Evolutionary conservation across 2,329 filamentous ascomycete species (phyloP).

Genomic region (Verticillium klebahnii): DNA sequence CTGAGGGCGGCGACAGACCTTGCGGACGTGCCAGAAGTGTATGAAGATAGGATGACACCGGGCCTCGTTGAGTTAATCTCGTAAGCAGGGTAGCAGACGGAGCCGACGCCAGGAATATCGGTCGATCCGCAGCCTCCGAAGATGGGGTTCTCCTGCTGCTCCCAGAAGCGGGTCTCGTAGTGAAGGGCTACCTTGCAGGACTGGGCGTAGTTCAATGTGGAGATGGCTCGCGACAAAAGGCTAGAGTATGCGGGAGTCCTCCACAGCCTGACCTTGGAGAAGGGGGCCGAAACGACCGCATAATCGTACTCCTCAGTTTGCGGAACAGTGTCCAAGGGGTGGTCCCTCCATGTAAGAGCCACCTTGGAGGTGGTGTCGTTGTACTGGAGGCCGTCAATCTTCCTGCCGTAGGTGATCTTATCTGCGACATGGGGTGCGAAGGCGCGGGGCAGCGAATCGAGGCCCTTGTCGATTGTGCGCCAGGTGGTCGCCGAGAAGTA

Average conservation of each 20-base stretch:
- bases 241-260: conserved; percentile 20
- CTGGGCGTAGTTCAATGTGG: conserved; percentile 29
- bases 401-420: conserved; percentile 50
- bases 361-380: conserved; percentile 46
- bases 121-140: conserved; percentile 52
- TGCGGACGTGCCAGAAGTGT: conserved; percentile 31
- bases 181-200: conserved; percentile 55
- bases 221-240: conserved; percentile 36
- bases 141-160: conserved; percentile 41
- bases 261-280: conserved; percentile 53
- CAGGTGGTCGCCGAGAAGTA: conserved; percentile 16
- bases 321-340: conserved; percentile 28
- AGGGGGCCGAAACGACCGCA: conserved; percentile 54
- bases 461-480: conserved; percentile 20
- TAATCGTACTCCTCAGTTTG: conserved; percentile 54
- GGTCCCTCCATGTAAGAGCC: conserved; percentile 47
- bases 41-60: conserved; percentile 53
- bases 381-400: conserved; percentile 51
- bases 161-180: conserved; percentile 55
- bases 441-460: conserved; percentile 53
- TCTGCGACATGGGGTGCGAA: conserved; percentile 58
- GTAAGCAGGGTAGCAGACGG: conserved; percentile 58
- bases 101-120: conserved; percentile 53
- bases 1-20: conserved; percentile 32
- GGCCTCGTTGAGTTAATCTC: conserved; percentile 54